Evolutionary conservation across 495 filamentous ascomycete genomes (phyloP), one percentile per base, ranked within the genome.

Genomic region (Amphirosellinia nigrospora): DNA sequence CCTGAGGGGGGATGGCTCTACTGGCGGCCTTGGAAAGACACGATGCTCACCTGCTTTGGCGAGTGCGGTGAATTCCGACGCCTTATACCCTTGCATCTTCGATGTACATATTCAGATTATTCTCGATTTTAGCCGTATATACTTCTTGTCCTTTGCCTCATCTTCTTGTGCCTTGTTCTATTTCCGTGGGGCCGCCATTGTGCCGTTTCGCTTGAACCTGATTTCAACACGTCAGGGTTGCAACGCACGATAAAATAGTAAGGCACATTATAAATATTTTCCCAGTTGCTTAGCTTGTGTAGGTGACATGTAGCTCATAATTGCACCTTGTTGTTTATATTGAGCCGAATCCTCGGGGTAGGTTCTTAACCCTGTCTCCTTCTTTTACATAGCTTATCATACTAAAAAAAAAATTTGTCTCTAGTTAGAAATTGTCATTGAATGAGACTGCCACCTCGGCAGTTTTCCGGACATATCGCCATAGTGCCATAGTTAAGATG

Each of bases 61-160:
- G 63, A 52, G 30, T 13, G 21, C 45, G 30, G 41, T 43, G 50
- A 21, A 43, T 56, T 13, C 0, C 23, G 53, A 28, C 28, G 21
- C 65, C 64, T 36, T 28, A 39, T 21, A 69, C 43, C 21, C 5
- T 63, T 55, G 11, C 23, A 63, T 69, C 28, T 60, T 61, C 56
- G 64, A 59, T 68, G 66, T 68, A 52, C 55, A 69, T 62, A 63
- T 46, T 69, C 67, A 26, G 56, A 46, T 48, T 53, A 62, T 63
- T 62, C 58, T 69, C 67, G 45, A 69, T 63, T 62, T 69, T 69
- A 63, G 58, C 45, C 43, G 58, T 63, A 69, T 62, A 69, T 63
- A 63, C 46, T 63, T 69, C 28, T 53, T 55, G n/a, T 63, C 38
- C 21, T 50, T 15, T 34, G 11, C 15, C 19, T 28, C 13, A 9